Evolutionary conservation across 805 yeast species (phyloP).

Genomic region (Schizosaccharomyces cryophilus): DNA sequence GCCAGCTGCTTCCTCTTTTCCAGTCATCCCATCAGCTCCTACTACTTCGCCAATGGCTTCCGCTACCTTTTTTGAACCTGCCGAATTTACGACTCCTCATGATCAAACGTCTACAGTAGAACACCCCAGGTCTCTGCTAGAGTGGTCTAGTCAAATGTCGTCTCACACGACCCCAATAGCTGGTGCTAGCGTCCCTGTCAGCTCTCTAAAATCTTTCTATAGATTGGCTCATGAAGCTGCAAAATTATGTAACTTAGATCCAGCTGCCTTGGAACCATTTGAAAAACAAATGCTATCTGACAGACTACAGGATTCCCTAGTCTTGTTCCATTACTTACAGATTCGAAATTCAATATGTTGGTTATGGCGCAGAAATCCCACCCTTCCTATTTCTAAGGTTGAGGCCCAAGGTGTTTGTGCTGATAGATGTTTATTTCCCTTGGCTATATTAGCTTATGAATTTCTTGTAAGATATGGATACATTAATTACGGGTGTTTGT

Average conservation of each 20-base stretch:
- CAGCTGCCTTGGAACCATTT: background rate
- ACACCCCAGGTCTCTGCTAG: background rate
- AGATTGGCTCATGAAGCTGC: background rate
- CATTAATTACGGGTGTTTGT: constrained; percentile 20
- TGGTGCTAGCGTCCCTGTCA: background rate
- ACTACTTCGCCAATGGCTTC: background rate
- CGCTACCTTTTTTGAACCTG: background rate
- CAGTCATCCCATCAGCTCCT: background rate
- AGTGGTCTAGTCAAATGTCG: background rate
- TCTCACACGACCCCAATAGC: background rate
- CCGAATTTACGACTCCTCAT: background rate
- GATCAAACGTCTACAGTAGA: background rate
- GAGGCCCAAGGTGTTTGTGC: constrained; percentile 22
- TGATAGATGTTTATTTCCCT: constrained; percentile 16
- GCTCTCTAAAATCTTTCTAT: background rate
- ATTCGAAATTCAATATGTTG: constrained; percentile 20
- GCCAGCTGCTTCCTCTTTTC: background rate
- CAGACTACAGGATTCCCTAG: background rate
- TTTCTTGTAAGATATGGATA: constrained; percentile 20
- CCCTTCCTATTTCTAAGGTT: constrained; percentile 16
- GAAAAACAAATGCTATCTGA: background rate
- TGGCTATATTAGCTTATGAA: constrained; percentile 21
- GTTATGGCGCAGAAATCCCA: constrained; percentile 20
- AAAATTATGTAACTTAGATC: background rate
- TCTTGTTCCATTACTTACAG: constrained; percentile 13